phyloP scores from a whole-genome alignment of 2,329 filamentous ascomycete species.

The Diaporthe longicolla region DNA sequence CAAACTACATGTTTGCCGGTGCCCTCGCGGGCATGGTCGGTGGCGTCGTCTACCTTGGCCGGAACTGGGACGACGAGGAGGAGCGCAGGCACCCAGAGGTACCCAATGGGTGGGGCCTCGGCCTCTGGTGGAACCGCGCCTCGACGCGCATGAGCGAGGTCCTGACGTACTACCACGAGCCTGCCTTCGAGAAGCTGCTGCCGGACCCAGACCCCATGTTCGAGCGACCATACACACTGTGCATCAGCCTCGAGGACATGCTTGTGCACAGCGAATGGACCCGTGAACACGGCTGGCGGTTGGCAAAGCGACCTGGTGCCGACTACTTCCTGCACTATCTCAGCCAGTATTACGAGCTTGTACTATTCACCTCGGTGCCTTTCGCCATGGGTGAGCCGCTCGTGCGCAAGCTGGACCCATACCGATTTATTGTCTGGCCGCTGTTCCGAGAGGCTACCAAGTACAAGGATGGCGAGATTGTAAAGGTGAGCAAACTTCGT shows the following conservation, averaged over 20 bases:
- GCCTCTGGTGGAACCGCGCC: conserved; percentile 84
- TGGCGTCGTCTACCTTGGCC: conserved; percentile 81
- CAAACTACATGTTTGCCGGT: conserved; percentile 79
- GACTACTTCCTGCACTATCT: conserved; percentile 98
- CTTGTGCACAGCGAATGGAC: conserved; percentile 96
- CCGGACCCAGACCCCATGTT: conserved; percentile 85
- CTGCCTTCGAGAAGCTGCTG: conserved; percentile 92
- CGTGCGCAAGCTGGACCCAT: conserved; percentile 93
- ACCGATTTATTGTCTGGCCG: conserved; percentile 94
- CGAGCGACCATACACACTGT: conserved; percentile 90
- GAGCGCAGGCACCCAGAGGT: conserved; percentile 77
- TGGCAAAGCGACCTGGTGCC: conserved; percentile 93
- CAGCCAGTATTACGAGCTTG: conserved; percentile 97
- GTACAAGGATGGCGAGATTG: conserved; percentile 94
- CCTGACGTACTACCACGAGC: conserved; percentile 94
- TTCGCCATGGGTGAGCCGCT: conserved; percentile 88
- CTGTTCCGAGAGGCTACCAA: conserved; percentile 97
- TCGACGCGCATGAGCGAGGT: conserved; percentile 81
- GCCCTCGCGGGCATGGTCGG: conserved; percentile 70
- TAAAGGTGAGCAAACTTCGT: conserved; percentile 77
- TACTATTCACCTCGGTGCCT: conserved; percentile 93
- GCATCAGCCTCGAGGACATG: conserved; percentile 92
- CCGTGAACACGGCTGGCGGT: conserved; percentile 92
- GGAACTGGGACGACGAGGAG: conserved; percentile 90
- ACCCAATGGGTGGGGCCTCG: conserved; percentile 83